Evolutionary conservation across 345 rosid species (phyloP).

Genomic region (Psidium friedrichsthalianum): DNA sequence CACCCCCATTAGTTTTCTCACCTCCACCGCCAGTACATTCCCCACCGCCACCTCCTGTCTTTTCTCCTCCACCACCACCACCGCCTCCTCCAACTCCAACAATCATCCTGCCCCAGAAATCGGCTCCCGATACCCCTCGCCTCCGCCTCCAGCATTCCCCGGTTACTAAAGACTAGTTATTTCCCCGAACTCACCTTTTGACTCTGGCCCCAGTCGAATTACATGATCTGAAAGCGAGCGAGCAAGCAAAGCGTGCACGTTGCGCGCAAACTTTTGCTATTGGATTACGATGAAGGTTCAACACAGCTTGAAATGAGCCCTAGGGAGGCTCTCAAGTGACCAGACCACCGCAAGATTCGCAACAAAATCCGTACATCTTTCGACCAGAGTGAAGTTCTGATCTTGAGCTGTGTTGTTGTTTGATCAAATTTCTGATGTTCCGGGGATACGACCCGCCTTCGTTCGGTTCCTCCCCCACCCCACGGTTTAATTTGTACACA

Average conservation of each 20-base stretch:
- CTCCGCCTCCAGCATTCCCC: constrained; percentile 52
- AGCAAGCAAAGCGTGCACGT: not conserved
- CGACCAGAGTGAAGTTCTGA: not conserved
- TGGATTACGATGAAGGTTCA: not conserved
- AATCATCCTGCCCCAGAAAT: constrained; percentile 30
- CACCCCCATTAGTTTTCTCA: not conserved
- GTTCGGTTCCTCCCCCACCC: not conserved
- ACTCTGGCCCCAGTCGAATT: not conserved
- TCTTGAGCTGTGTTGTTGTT: not conserved
- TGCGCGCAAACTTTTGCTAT: not conserved
- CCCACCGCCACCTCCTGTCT: not conserved
- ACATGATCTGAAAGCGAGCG: not conserved
- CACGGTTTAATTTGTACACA: not conserved
- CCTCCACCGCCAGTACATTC: constrained; percentile 6
- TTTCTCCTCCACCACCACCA: constrained; percentile 1
- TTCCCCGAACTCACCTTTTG: not conserved
- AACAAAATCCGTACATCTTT: not conserved
- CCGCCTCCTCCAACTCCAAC: not conserved
- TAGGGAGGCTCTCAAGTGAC: not conserved
- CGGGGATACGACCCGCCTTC: not conserved
- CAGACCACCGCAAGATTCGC: not conserved
- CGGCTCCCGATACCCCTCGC: constrained; percentile 47
- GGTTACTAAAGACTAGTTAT: constrained; percentile 26
- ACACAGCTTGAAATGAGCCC: not conserved
- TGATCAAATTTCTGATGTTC: not conserved